phyloP scores from a whole-genome alignment of 2,329 filamentous ascomycete genomes.

The Colletotrichum coccodes region DNA sequence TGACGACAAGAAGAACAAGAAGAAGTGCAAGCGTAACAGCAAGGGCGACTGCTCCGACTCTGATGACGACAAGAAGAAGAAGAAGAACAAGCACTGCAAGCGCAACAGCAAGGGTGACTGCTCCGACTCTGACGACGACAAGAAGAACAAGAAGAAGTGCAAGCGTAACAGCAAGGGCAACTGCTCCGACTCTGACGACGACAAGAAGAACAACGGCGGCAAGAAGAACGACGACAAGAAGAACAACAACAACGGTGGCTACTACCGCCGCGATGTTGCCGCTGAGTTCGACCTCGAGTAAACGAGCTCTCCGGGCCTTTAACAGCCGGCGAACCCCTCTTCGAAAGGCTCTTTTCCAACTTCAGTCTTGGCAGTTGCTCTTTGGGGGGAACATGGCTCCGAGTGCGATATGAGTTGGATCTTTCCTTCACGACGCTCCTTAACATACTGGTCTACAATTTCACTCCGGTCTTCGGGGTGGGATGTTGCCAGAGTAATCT shows the following conservation, averaged over 20 bases:
- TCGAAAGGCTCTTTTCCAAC: not conserved
- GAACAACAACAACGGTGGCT: not conserved
- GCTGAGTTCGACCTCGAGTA: not conserved
- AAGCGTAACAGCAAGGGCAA: not conserved
- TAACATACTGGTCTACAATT: not conserved
- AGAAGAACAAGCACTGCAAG: conserved; percentile 17
- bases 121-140: conserved; percentile 5
- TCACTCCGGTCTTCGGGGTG: no score
- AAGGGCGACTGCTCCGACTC: conserved; percentile 6
- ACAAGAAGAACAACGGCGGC: not conserved
- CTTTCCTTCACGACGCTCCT: not conserved
- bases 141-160: not conserved
- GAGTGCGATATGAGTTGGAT: not conserved
- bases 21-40: conserved; percentile 18
- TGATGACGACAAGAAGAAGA: not conserved
- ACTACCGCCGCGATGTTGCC: not conserved
- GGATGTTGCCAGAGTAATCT: not conserved
- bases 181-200: not conserved
- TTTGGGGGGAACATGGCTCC: not conserved
- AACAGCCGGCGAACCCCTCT: not conserved
- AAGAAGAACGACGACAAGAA: not conserved
- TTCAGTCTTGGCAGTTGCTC: not conserved
- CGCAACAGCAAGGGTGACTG: conserved; percentile 29
- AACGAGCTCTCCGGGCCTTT: not conserved
- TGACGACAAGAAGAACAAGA: not conserved